Evolutionary conservation across 331 rosid genomes (phyloP), one percentile per base, ranked within the genome.

Genomic region (Prunus yedoensis): DNA sequence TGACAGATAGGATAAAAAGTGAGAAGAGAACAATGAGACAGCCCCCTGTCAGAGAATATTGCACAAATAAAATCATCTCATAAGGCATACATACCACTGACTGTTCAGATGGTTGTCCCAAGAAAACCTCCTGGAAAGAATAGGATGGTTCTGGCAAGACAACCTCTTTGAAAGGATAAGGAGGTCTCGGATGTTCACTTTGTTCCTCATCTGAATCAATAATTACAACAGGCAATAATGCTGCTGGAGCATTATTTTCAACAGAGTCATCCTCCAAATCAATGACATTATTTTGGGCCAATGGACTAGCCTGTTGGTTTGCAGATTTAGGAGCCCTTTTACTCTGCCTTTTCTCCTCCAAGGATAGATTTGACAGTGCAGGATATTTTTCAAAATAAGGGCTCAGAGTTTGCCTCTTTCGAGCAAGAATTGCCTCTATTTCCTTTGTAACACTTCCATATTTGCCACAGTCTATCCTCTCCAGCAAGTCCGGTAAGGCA

Each of bases 121-220:
- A 77, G 71, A 81, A 30, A 65, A 88, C 87, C 79, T 79, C 85
- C 77, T 83, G 85, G 82, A 83, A 87, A 51, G 86, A 86, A 79
- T 47, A 41, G 12, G 13, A 53, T 38, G 83, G 78, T 18, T 11
- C 67, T 3, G 83, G 74, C 80, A 91, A 83, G 62, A 79, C 21
- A 43, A 87, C 87, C 78, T 79, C 86, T 78, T 87, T 79, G 80
- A 83, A 88, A 52, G 85, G 88, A 78, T 53, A 51, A 47, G 84
- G 79, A 47, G 84, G 78, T 52, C 80, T 86, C 35, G 72, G 41
- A 63, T 83, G 84, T 81, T 46, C 71, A 74, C 51, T 71, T 49
- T 89, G 91, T 85, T 94, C 99, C 35, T 90, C 97, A 66, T 92
- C 97, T 6, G 96, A 94, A 83, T 92, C 96, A 81, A 88, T 89